Base-by-base conservation (phyloP, 2,329 filamentous ascomycete genomes). In the Talaromyces verruculosus region DNA sequence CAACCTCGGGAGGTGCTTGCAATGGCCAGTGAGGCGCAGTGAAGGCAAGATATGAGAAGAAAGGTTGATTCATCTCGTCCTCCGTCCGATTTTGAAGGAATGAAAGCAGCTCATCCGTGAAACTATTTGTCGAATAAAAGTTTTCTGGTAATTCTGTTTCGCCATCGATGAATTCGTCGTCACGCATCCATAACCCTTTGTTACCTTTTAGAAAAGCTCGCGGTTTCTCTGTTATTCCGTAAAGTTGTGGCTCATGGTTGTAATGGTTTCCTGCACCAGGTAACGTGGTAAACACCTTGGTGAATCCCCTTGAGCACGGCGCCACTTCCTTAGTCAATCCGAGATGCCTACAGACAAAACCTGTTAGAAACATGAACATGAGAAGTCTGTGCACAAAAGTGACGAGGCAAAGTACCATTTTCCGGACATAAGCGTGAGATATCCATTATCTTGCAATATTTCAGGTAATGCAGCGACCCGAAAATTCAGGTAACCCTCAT, bases 11-110 rank as follows among this genome's bases (percentile, higher is more conserved):
- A 0, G 82, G 81, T 7, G 80, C 82, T 68, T 84, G 84, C 1
- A 85, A 72, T 0, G 83, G 84, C 83, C 83, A 85, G 69, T 85
- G 84, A 0, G 83, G 83, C 5, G 82, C 83, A 2, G 82, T 82
- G 70, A 82, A 84, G 0, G 83, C 77, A 0, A 80, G 76, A 66
- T 82, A 84, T 1, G 76, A 79, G 68, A 84, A 84, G 75, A 84
- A 84, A 0, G 82, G 81, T 43, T 79, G 73, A 59, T 76, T 72
- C 19, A 78, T 76, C 11, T 77, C 72, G 7, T 74, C 71, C 55
- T 73, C 74, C 2, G 74, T 71, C 11, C 76, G 73, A 8, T 77
- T 76, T 25, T 71, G 63, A 5, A 78, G 64, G 51, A 71, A 77
- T 11, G 1, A 10, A 4, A 64, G 51, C 2, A 64, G n/a, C 5